Conservation (phyloP, 2,329 filamentous ascomycete genomes). For the Sphaerulina populicola region DNA sequence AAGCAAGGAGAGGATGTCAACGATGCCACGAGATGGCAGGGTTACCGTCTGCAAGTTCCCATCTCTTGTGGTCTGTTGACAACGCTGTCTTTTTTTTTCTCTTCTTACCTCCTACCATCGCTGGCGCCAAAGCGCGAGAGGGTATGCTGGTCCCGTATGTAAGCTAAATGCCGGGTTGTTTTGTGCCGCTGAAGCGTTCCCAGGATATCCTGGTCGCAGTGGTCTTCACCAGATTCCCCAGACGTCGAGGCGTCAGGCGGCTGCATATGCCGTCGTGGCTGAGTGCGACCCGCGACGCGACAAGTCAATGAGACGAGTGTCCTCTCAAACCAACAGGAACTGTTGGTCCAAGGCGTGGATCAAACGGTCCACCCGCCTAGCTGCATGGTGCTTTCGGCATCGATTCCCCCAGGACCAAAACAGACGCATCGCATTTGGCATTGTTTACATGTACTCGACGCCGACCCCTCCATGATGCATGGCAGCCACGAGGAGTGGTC, state of each 20-base stretch:
- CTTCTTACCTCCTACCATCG: too few relatives aligned
- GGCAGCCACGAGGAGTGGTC: too few relatives aligned
- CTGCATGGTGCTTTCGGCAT: conserved; percentile 8
- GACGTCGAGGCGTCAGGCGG: conserved; percentile 1
- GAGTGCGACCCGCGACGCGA: not conserved
- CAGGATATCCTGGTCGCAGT: conserved; percentile 1
- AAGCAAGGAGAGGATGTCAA: conserved; percentile 24
- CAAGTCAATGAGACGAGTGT: not conserved
- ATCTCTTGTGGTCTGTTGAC: conserved; percentile 14
- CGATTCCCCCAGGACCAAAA: not conserved
- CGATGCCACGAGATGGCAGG: conserved; percentile 20
- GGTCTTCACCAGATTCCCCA: conserved; percentile 1
- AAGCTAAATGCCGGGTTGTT: conserved; percentile 7
- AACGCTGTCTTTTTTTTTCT: conserved; percentile 10
- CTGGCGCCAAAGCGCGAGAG: conserved; percentile 12
- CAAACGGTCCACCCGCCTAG: not conserved
- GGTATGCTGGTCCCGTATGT: conserved; percentile 7
- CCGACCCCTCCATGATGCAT: not conserved
- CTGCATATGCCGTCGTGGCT: not conserved
- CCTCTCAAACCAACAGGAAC: not conserved
- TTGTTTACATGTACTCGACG: not conserved
- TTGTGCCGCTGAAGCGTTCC: conserved; percentile 1
- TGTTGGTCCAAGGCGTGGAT: not conserved
- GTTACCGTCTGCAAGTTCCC: conserved; percentile 15
- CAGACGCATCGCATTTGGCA: conserved; percentile 2